Conservation (phyloP, 2,329 filamentous ascomycete species). For the Raffaelea ambrosiae region DNA sequence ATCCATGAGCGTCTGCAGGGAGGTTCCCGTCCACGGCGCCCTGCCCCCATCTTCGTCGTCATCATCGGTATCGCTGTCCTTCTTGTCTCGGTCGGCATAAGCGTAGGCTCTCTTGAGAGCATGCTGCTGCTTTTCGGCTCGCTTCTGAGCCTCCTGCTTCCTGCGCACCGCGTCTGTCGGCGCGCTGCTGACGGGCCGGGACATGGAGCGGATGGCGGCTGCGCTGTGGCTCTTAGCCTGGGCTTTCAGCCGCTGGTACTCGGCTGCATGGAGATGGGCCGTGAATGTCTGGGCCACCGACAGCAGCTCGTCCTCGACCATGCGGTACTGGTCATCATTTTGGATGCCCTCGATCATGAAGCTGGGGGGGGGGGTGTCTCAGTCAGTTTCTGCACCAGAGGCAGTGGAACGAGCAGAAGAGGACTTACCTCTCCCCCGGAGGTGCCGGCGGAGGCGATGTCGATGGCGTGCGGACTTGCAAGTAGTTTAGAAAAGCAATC, state of each 20-base stretch:
- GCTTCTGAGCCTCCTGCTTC: constrained; percentile 26
- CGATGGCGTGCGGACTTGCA: constrained; percentile 20
- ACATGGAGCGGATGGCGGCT: constrained; percentile 39
- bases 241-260: constrained; percentile 61
- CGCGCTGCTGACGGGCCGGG: constrained; percentile 39
- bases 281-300: constrained; percentile 62
- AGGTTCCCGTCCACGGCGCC: constrained; percentile 26
- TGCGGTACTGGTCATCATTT: constrained; percentile 65
- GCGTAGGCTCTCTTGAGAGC: constrained; percentile 15
- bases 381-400: background rate
- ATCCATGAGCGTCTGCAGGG: constrained; percentile 34
- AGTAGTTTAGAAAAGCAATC: no score
- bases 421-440: constrained; percentile 17
- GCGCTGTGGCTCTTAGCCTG: constrained; percentile 46
- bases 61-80: constrained; percentile 18
- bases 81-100: constrained; percentile 15
- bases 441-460: constrained; percentile 22
- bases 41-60: constrained; percentile 1
- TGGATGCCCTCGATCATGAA: constrained; percentile 57
- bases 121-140: constrained; percentile 25
- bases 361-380: no score
- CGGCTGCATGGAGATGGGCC: constrained; percentile 65
- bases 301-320: constrained; percentile 77
- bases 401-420: background rate
- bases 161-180: constrained; percentile 21